Evolutionary conservation across 768 basidiomycete species (phyloP).

Genomic region (Termitomyces titanicus): DNA sequence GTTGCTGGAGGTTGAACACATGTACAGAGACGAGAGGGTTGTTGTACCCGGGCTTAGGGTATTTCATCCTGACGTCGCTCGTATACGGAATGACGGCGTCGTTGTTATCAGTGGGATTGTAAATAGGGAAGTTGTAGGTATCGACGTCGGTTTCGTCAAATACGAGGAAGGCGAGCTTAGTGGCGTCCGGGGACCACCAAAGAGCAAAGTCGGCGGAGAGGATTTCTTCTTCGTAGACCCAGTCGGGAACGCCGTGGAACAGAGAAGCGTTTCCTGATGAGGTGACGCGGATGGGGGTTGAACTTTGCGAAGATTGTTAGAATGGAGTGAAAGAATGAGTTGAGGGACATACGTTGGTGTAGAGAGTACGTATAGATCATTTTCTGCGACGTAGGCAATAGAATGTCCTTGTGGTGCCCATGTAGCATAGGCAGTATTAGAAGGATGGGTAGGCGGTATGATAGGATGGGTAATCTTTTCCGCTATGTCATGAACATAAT

Average conservation of each 20-base stretch:
- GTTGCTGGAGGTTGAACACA: conserved; percentile 72
- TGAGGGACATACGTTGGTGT: conserved; percentile 50
- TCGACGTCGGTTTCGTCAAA: conserved; percentile 89
- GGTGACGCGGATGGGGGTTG: conserved; percentile 71
- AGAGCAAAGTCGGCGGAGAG: conserved; percentile 68
- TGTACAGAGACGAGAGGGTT: conserved; percentile 85
- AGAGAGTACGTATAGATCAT: conserved; percentile 86
- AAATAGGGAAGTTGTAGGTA: conserved; percentile 85
- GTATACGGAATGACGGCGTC: conserved; percentile 79
- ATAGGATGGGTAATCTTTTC: conserved; percentile 70
- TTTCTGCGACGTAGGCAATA: conserved; percentile 81
- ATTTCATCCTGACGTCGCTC: conserved; percentile 63
- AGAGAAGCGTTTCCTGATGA: conserved; percentile 74
- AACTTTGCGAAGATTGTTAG: conserved; percentile 22
- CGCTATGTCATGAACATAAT: conserved; percentile 82
- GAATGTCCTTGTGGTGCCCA: conserved; percentile 87
- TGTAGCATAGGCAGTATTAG: conserved; percentile 71
- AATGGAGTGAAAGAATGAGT: neutral
- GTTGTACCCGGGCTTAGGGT: conserved; percentile 86
- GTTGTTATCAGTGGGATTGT: conserved; percentile 78
- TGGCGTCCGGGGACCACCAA: conserved; percentile 88
- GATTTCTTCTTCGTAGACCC: conserved; percentile 97
- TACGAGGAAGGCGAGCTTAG: conserved; percentile 76
- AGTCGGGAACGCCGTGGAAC: conserved; percentile 95
- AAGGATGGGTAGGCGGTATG: conserved; percentile 61